Percentiles rank a stretch among this genome's conserved stretches.
Evolutionary conservation across 768 basidiomycete genomes (phyloP).

Genomic region (Suillus spraguei): DNA sequence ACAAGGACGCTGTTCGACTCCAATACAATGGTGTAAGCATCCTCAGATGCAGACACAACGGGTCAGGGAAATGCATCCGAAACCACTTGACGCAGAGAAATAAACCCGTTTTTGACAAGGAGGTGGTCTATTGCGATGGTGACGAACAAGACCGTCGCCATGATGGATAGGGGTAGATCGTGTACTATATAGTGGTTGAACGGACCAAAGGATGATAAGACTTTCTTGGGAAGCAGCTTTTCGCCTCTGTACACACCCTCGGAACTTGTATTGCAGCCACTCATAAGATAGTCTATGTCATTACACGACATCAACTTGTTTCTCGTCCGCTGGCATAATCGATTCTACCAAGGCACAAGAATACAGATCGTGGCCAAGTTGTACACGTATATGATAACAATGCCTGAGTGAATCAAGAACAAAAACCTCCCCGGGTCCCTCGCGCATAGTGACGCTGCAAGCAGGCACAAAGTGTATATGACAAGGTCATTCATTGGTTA

Average conservation of each 20-base stretch:
- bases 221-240: background rate
- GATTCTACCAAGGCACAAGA: background rate
- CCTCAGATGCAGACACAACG: background rate
- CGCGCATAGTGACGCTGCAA: too few species aligned
- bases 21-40: conserved; percentile 5
- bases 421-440: background rate
- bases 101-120: background rate
- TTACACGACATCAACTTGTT: too few species aligned
- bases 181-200: background rate
- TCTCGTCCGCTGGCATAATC: background rate
- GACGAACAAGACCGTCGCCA: conserved; percentile 4
- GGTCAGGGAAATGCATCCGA: conserved; percentile 3
- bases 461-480: background rate
- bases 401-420: background rate
- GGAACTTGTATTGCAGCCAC: background rate
- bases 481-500: background rate
- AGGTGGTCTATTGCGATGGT: conserved; percentile 1
- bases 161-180: background rate
- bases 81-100: conserved; percentile 1
- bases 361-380: background rate
- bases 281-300: background rate
- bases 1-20: background rate
- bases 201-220: background rate
- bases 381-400: background rate
- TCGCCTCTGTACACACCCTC: background rate